Percentiles rank a stretch among this genome's conserved stretches.
These are phyloP conservation scores for Hevea brasiliensis DNA, from an alignment of 345 rosid genomes.

Conservation along the genomic window DNA sequence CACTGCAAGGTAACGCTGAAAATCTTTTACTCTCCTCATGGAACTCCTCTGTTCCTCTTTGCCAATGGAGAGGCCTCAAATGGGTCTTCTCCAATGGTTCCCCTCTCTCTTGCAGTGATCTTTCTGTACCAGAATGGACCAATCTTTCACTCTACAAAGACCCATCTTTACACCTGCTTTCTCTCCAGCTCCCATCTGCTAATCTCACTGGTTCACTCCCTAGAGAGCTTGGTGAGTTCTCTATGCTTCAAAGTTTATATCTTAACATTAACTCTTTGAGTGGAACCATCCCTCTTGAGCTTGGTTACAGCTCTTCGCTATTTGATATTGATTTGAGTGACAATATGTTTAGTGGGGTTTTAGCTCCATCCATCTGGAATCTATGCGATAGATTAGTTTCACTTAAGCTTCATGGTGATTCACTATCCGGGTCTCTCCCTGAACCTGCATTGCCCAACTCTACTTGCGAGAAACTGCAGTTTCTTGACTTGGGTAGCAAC, in stretches of 20 bases:
- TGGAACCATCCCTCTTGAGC: constrained; percentile 86
- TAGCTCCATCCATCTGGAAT: constrained; percentile 91
- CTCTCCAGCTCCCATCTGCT: constrained; percentile 93
- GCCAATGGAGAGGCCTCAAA: constrained; percentile 97
- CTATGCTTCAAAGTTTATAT: constrained; percentile 79
- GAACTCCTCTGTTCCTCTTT: constrained; percentile 83
- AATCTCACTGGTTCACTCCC: constrained; percentile 91
- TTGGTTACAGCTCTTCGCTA: constrained; percentile 83
- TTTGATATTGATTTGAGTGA: constrained; percentile 74
- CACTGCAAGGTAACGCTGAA: constrained; percentile 74
- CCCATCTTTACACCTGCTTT: constrained; percentile 73
- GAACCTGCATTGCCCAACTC: constrained; percentile 84
- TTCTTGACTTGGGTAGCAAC: constrained; percentile 80
- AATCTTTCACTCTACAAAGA: constrained; percentile 63
- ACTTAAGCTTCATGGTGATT: constrained; percentile 64
- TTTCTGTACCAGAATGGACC: constrained; percentile 69
- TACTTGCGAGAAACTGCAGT: constrained; percentile 60
- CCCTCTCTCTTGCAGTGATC: constrained; percentile 55
- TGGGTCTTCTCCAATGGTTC: constrained; percentile 79
- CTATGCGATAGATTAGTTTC: constrained; percentile 76
- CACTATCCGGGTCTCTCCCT: constrained; percentile 62
- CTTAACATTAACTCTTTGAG: constrained; percentile 75
- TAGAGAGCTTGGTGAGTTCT: constrained; percentile 83
- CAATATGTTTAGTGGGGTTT: constrained; percentile 58
- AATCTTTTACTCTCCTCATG: constrained; percentile 85